phyloP scores from a whole-genome alignment of 1,284 basidiomycete genomes.

The Lentinus polychrous region DNA sequence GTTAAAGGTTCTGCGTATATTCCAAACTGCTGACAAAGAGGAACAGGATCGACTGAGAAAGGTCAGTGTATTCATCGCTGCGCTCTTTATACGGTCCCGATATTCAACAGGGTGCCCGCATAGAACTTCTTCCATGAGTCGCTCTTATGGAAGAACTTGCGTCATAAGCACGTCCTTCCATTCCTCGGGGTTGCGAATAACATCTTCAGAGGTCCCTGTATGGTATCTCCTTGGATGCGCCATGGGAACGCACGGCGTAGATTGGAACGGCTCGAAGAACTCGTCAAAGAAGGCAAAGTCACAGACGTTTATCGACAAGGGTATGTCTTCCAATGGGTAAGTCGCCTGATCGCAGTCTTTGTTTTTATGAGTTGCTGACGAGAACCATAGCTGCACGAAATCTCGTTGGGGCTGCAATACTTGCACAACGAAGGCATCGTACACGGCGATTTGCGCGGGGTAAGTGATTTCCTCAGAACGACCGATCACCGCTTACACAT shows the following conservation, averaged over 20 bases:
- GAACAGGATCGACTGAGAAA: background rate
- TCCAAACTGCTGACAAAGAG: background rate
- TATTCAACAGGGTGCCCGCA: background rate
- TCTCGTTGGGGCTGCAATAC: background rate
- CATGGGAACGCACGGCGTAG: background rate
- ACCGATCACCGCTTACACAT: background rate
- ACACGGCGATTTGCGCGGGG: background rate
- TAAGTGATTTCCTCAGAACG: too few species aligned
- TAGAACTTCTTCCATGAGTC: conserved; percentile 1
- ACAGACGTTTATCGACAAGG: background rate
- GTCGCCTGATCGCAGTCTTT: background rate
- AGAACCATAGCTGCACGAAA: background rate
- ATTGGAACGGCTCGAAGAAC: background rate
- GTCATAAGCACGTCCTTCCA: conserved; percentile 2
- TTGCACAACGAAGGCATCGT: background rate
- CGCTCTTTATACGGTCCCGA: background rate
- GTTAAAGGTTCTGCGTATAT: conserved; percentile 5
- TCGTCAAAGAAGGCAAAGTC: background rate
- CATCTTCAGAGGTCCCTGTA: background rate
- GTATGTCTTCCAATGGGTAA: background rate
- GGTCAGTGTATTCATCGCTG: background rate
- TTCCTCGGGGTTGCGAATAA: conserved; percentile 2
- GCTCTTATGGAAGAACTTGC: background rate
- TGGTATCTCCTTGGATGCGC: background rate
- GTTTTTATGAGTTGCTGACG: background rate